Conservation (phyloP, 306 rosid genomes). For the Vachellia collinsii region DNA sequence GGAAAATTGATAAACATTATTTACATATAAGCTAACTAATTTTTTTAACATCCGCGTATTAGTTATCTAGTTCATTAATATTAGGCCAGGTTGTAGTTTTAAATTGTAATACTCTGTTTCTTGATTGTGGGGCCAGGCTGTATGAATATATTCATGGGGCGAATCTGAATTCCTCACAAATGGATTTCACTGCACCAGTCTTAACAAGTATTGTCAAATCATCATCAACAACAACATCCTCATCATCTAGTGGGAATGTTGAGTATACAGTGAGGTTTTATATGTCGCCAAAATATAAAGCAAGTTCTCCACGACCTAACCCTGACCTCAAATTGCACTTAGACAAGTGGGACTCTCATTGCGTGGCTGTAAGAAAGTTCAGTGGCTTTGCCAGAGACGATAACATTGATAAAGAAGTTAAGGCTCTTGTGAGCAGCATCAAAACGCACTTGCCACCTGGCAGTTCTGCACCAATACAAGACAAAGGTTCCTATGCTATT, state of each 20-base stretch:
- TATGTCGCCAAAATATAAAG: conserved; percentile 41
- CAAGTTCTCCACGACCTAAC: conserved; percentile 58
- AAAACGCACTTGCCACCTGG: conserved; percentile 33
- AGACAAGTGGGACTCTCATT: conserved; percentile 58
- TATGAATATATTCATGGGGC: conserved; percentile 72
- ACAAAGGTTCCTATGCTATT: conserved; percentile 46
- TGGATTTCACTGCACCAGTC: conserved; percentile 64
- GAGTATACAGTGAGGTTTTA: conserved; percentile 52
- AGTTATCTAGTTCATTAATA: too few species aligned
- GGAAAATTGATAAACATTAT: too few species aligned
- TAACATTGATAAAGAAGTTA: conserved; percentile 48
- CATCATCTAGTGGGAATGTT: neutral
- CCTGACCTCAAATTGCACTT: conserved; percentile 56
- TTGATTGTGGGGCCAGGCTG: conserved; percentile 51
- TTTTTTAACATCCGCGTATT: too few species aligned
- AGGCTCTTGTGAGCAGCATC: conserved; percentile 54
- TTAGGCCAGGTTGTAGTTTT: neutral
- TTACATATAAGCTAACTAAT: too few species aligned
- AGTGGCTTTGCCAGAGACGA: conserved; percentile 73
- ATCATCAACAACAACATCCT: conserved; percentile 20
- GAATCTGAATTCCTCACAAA: conserved; percentile 50
- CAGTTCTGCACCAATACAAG: conserved; percentile 35
- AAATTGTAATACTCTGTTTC: neutral
- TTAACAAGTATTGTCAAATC: conserved; percentile 49
- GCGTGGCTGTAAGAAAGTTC: conserved; percentile 70